Base-by-base conservation (phyloP, 345 rosid genomes). In the Arabis alpina region DNA sequence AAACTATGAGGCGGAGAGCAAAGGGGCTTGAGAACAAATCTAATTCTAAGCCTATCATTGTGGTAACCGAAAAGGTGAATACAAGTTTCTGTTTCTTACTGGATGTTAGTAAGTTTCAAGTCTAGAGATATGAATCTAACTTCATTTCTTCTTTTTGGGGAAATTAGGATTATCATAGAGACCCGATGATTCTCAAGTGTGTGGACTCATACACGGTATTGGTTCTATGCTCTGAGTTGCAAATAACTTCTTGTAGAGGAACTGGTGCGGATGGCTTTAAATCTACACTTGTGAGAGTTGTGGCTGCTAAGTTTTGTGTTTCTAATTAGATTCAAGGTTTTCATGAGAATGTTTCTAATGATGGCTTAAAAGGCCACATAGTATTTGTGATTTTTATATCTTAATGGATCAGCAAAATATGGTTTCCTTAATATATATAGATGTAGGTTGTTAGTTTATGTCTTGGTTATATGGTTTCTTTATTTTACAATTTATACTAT, bases 111-210 rank as follows among this genome's bases (percentile, higher is more conserved):
- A 28, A 75, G 36, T 68, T 37, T 36, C 49, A 60, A 10, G 73
- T 61, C 47, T 14, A 48, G 15, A 64, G 30, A 23, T 16, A 58
- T 58, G 54, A 27, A 43, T 61, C 52, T 54, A 24, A 71, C 57
- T 48, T 64, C 32, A 19, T 64, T 3, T 48, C 14, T 59, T 57
- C 11, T 16, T 45, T 49, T 25, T 37, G 52, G 28, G 65, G 61
- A 44, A 74, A 39, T 43, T 76, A 89, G 97, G 97, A 92, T 77
- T 89, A 82, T 61, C 86, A 85, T 76, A 86, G 98, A 55, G 94
- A 89, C 58, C 87, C 85, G 6, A 83, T 77, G 71, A 79, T 92
- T 62, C 79, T 89, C 55, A 82, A 73, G 67, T 80, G 69, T 73
- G 51, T 92, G 61, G 25, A 66, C 25, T 80, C 91, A 24, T 86